These are phyloP conservation scores for Lachnellula subtilissima DNA, from an alignment of 2,329 filamentous ascomycete species.

Conservation along the genomic window DNA sequence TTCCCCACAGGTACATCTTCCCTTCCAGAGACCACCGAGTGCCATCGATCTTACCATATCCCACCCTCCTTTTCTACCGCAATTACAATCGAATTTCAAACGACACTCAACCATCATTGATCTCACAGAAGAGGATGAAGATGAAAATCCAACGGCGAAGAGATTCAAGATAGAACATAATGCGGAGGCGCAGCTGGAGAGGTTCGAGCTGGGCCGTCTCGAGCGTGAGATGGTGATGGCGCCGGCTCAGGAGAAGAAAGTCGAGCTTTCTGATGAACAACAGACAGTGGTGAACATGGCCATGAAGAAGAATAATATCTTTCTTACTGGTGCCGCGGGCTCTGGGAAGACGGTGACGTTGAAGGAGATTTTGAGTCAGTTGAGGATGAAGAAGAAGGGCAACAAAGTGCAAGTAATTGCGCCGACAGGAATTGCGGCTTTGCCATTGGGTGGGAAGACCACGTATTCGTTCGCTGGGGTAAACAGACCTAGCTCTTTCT, in stretches of 20 bases:
- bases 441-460: slow-evolving; percentile 22
- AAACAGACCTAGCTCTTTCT: neutral
- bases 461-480: slow-evolving; percentile 22
- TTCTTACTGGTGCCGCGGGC: slow-evolving; percentile 27
- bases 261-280: slow-evolving; percentile 20
- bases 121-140: neutral
- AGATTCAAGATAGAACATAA: neutral
- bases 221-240: neutral
- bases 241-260: neutral
- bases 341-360: slow-evolving; percentile 24
- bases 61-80: no score
- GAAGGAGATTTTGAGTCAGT: slow-evolving; percentile 14
- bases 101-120: neutral
- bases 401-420: slow-evolving; percentile 19
- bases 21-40: neutral
- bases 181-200: neutral
- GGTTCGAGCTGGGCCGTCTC: neutral
- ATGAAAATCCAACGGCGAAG: neutral
- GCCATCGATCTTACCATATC: neutral
- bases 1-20: neutral
- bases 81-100: neutral
- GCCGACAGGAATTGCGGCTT: slow-evolving; percentile 24
- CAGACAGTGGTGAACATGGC: slow-evolving; percentile 20
- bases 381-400: neutral
- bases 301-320: slow-evolving; percentile 22